Percentiles rank a stretch among this genome's conserved stretches.
phyloP scores from a whole-genome alignment of 176 grass and related monocot species.

The Secale cereale region DNA sequence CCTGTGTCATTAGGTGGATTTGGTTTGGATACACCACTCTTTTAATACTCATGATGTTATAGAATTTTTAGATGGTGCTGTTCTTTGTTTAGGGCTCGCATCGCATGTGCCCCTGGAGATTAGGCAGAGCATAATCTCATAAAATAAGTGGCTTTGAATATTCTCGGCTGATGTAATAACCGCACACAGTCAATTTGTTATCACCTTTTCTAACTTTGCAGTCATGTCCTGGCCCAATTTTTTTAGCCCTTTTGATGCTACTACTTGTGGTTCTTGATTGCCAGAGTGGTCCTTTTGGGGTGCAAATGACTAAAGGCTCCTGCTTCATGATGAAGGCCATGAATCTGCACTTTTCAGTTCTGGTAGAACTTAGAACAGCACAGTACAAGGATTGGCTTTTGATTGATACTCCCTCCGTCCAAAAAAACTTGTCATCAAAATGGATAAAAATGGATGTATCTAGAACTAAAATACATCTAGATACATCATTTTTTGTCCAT shows the following conservation, averaged over 20 bases:
- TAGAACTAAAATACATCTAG: no score
- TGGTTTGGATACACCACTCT: neutral
- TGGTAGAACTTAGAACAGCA: constrained; percentile 25
- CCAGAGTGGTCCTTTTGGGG: constrained; percentile 30
- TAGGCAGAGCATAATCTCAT: constrained; percentile 38
- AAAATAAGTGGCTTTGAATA: constrained; percentile 71
- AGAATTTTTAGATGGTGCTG: constrained; percentile 32
- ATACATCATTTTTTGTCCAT: no score
- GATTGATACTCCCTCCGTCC: no score
- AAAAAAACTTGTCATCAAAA: no score
- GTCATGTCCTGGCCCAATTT: constrained; percentile 32
- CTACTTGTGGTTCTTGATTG: constrained; percentile 20
- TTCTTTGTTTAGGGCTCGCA: constrained; percentile 46
- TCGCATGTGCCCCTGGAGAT: constrained; percentile 37
- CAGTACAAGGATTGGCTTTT: neutral
- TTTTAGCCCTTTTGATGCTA: constrained; percentile 40
- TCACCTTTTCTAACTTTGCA: constrained; percentile 35
- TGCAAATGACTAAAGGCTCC: constrained; percentile 34
- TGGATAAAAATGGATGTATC: no score
- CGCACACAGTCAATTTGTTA: constrained; percentile 45
- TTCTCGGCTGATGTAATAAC: constrained; percentile 51
- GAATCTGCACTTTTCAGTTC: constrained; percentile 21
- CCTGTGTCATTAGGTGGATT: constrained; percentile 15
- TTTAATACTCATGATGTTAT: constrained; percentile 31
- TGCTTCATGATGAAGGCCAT: constrained; percentile 38